Evolutionary conservation across 306 rosid species (phyloP).

Genomic region (Citrullus mucosospermus): DNA sequence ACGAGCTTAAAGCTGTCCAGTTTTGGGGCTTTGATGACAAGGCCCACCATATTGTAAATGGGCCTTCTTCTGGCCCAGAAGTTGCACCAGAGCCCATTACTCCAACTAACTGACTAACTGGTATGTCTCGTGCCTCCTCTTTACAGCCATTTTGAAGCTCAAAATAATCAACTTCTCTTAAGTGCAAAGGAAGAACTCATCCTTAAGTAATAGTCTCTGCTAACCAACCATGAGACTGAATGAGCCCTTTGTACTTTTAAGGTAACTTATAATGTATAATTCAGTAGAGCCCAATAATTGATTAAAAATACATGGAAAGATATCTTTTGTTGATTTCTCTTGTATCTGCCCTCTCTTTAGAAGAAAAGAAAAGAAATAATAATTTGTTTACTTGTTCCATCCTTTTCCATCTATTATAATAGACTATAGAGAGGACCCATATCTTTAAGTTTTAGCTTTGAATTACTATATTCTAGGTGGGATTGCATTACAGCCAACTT

Average conservation of each 20-base stretch:
- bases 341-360: not conserved
- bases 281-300: not conserved
- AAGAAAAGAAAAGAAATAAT: not conserved
- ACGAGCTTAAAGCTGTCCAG: slow-evolving; percentile 65
- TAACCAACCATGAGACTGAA: not conserved
- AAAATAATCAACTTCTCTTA: not conserved
- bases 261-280: not conserved
- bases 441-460: not conserved
- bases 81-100: slow-evolving; percentile 33
- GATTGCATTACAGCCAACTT: not conserved
- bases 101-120: not conserved
- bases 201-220: not conserved
- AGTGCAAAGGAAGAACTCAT: not conserved
- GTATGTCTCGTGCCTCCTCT: not conserved
- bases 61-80: slow-evolving; percentile 25
- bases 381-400: not conserved
- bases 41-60: slow-evolving; percentile 22
- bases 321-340: not conserved
- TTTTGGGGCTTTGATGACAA: slow-evolving; percentile 63
- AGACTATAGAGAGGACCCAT: not conserved
- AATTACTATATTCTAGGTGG: not conserved
- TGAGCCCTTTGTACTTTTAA: not conserved
- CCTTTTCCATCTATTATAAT: not conserved
- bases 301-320: not conserved
- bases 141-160: not conserved